Evolutionary conservation across 2,329 filamentous ascomycete species (phyloP).

Genomic region (Erysiphe pulchra): DNA sequence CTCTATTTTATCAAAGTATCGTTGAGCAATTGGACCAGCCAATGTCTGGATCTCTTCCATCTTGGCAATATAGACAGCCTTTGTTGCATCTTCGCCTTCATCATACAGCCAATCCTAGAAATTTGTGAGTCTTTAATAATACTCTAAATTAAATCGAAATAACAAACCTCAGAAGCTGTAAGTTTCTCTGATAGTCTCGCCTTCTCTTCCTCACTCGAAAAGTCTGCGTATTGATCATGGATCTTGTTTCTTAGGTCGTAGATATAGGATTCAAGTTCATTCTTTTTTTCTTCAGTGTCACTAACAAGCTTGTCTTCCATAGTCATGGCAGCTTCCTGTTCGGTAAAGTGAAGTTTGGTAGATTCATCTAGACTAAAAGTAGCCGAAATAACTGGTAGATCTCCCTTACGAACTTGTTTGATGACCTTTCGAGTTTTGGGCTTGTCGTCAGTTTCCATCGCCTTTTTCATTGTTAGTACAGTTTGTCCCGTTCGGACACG

Average conservation of each 20-base stretch:
- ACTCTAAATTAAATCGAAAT: not conserved
- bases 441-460: slow-evolving; percentile 65
- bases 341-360: slow-evolving; percentile 38
- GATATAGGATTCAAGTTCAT: slow-evolving; percentile 93
- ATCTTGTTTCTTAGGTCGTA: slow-evolving; percentile 94
- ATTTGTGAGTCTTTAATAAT: slow-evolving; percentile 4
- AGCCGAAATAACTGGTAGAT: slow-evolving; percentile 63
- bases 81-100: slow-evolving; percentile 81
- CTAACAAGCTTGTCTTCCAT: slow-evolving; percentile 97
- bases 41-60: slow-evolving; percentile 83
- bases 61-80: slow-evolving; percentile 84
- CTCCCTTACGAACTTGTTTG: slow-evolving; percentile 97
- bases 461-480: slow-evolving; percentile 15
- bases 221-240: slow-evolving; percentile 71
- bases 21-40: slow-evolving; percentile 75
- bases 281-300: slow-evolving; percentile 99
- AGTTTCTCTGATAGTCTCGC: slow-evolving; percentile 62
- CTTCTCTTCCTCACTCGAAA: slow-evolving; percentile 84
- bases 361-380: slow-evolving; percentile 53
- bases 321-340: slow-evolving; percentile 76
- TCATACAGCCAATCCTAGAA: slow-evolving; percentile 90
- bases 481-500: slow-evolving; percentile 6
- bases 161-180: slow-evolving; percentile 57
- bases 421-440: slow-evolving; percentile 87
- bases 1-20: slow-evolving; percentile 86